Percentiles rank a stretch among this genome's conserved stretches.
Evolutionary conservation across 805 yeast genomes (phyloP).

Genomic region (Monosporozyma siamensis): DNA sequence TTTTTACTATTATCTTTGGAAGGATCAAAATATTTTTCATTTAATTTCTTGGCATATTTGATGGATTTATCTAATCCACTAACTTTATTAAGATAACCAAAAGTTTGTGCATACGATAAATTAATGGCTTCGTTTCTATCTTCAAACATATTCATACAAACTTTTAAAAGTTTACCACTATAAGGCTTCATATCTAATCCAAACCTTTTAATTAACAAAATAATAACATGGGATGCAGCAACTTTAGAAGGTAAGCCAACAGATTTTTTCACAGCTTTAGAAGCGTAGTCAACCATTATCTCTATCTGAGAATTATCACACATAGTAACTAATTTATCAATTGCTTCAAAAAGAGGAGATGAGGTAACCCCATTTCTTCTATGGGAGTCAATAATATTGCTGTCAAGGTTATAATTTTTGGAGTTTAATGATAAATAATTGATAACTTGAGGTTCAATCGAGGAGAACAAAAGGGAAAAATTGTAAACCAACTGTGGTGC

Average conservation of each 20-base stretch:
- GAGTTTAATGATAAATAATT: slow-evolving; percentile 85
- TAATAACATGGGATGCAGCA: slow-evolving; percentile 68
- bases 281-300: slow-evolving; percentile 41
- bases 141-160: slow-evolving; percentile 48
- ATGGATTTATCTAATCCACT: slow-evolving; percentile 44
- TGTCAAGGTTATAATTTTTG: slow-evolving; percentile 67
- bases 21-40: slow-evolving; percentile 47
- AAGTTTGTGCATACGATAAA: slow-evolving; percentile 66
- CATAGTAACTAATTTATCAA: slow-evolving; percentile 62
- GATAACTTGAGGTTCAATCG: slow-evolving; percentile 83
- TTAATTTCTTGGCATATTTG: slow-evolving; percentile 44
- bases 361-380: slow-evolving; percentile 62
- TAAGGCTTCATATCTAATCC: slow-evolving; percentile 36
- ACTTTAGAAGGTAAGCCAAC: slow-evolving; percentile 90
- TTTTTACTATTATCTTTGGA: slow-evolving; percentile 36
- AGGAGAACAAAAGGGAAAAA: slow-evolving; percentile 63
- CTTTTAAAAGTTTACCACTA: slow-evolving; percentile 54
- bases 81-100: slow-evolving; percentile 67
- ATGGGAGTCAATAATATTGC: slow-evolving; percentile 66
- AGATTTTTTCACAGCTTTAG: slow-evolving; percentile 50
- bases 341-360: slow-evolving; percentile 84
- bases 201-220: slow-evolving; percentile 52
- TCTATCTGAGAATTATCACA: slow-evolving; percentile 36
- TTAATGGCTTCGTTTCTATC: slow-evolving; percentile 69
- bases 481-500: slow-evolving; percentile 62